phyloP scores from a whole-genome alignment of 139 green algal genomes.

The Gonium pectorale region DNA sequence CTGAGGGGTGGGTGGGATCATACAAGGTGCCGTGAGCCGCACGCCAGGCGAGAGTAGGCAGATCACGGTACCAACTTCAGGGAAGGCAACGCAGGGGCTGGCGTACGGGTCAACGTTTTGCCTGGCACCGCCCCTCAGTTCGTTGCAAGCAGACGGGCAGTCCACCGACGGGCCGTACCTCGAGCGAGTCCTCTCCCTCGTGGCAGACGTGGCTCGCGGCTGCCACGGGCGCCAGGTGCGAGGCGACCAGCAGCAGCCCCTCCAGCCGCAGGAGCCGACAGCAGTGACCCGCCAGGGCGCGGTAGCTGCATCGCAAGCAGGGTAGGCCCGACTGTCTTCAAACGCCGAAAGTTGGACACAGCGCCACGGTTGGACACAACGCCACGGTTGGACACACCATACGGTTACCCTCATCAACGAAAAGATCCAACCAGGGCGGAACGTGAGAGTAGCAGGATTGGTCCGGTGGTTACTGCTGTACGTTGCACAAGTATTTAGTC shows the following conservation, averaged over 20 bases:
- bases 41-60: no score
- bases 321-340: no score
- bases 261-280: conserved; percentile 75
- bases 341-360: no score
- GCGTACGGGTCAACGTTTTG: background rate
- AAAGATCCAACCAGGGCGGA: no score
- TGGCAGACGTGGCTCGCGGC: conserved; percentile 62
- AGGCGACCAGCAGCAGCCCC: conserved; percentile 66
- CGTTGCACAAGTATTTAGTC: no score
- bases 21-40: background rate
- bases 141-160: no score
- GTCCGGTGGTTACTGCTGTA: no score
- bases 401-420: no score
- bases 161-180: conserved; percentile 54
- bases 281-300: conserved; percentile 60
- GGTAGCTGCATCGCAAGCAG: conserved; percentile 41
- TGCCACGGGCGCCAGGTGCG: conserved; percentile 64
- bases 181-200: conserved; percentile 63
- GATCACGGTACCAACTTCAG: background rate
- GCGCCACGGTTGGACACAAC: no score
- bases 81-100: background rate
- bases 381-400: no score
- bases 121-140: no score
- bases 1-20: background rate
- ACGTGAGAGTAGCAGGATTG: no score